Evolutionary conservation across 805 yeast genomes (phyloP).

Genomic region (Wickerhamomyces queroliae): DNA sequence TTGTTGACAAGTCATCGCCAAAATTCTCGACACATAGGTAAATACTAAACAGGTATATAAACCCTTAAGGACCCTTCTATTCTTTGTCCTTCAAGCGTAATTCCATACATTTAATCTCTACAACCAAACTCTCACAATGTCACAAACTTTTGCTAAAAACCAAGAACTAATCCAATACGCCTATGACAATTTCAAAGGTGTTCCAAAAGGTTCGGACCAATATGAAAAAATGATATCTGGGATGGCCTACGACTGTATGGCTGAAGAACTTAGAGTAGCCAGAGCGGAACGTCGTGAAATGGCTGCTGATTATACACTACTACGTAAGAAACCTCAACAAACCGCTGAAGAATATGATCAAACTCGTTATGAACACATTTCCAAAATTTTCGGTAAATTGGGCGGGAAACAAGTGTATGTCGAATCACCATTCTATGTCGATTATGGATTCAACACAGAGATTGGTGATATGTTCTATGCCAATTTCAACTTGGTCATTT

Average conservation of each 20-base stretch:
- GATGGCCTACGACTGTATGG: constrained; percentile 33
- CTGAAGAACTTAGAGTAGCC: constrained; percentile 20
- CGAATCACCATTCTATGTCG: constrained; percentile 58
- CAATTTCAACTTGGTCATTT: constrained; percentile 46
- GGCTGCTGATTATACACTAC: constrained; percentile 20
- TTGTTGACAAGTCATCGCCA: too few relatives aligned
- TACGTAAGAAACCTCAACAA: constrained; percentile 21
- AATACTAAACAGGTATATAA: too few relatives aligned
- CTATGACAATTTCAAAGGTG: constrained; percentile 13
- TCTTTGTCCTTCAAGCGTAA: too few relatives aligned
- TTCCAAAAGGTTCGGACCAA: constrained; percentile 26
- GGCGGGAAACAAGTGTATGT: constrained; percentile 32
- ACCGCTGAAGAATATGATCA: constrained; percentile 23
- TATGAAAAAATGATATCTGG: constrained; percentile 56
- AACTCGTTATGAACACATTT: constrained; percentile 33
- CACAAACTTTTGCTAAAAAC: constrained; percentile 22
- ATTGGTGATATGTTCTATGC: constrained; percentile 55
- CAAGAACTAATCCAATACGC: constrained; percentile 16
- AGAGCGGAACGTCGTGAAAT: constrained; percentile 23
- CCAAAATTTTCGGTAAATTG: constrained; percentile 41
- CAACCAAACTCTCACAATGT: too few relatives aligned
- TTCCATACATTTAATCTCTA: too few relatives aligned
- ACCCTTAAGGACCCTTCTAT: too few relatives aligned
- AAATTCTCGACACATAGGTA: too few relatives aligned
- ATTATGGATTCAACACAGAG: constrained; percentile 58